Evolutionary conservation across 257 asterid genomes (phyloP).

Genomic region (Nicotiana undulata): DNA sequence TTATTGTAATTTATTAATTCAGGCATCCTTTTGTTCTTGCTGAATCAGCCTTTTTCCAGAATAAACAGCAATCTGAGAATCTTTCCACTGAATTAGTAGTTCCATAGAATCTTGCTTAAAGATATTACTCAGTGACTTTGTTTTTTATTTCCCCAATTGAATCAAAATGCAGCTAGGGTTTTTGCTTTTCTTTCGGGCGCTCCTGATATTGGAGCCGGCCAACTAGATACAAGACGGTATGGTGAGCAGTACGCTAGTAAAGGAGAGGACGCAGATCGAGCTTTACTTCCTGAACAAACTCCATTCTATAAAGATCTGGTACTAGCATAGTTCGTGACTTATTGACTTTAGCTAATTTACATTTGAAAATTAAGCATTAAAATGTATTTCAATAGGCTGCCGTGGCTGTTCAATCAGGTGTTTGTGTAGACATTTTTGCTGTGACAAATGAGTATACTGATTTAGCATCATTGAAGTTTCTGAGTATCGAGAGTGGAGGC

Average conservation of each 20-base stretch:
- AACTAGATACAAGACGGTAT: constrained; percentile 89
- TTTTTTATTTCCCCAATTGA: background rate
- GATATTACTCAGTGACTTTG: background rate
- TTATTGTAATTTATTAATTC: background rate
- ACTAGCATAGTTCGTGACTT: constrained; percentile 17
- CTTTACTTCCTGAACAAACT: constrained; percentile 96
- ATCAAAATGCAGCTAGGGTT: constrained; percentile 78
- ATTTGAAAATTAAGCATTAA: constrained; percentile 24
- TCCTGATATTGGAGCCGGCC: constrained; percentile 97
- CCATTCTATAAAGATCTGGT: constrained; percentile 97
- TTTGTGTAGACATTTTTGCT: constrained; percentile 94
- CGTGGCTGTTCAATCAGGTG: constrained; percentile 98
- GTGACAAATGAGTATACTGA: constrained; percentile 98
- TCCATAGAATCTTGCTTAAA: constrained; percentile 10
- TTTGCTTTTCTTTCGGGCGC: constrained; percentile 94
- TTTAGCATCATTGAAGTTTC: constrained; percentile 93
- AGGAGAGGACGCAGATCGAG: constrained; percentile 99
- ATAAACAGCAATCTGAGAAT: background rate
- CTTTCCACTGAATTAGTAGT: constrained; percentile 7
- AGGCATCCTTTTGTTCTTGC: background rate
- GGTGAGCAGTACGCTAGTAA: constrained; percentile 99
- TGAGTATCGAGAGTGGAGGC: constrained; percentile 98
- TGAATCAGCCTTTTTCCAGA: background rate
- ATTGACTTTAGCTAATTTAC: constrained; percentile 11
- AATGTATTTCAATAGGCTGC: constrained; percentile 70